Conservation (phyloP, 345 rosid genomes). For the Brassica juncea region DNA sequence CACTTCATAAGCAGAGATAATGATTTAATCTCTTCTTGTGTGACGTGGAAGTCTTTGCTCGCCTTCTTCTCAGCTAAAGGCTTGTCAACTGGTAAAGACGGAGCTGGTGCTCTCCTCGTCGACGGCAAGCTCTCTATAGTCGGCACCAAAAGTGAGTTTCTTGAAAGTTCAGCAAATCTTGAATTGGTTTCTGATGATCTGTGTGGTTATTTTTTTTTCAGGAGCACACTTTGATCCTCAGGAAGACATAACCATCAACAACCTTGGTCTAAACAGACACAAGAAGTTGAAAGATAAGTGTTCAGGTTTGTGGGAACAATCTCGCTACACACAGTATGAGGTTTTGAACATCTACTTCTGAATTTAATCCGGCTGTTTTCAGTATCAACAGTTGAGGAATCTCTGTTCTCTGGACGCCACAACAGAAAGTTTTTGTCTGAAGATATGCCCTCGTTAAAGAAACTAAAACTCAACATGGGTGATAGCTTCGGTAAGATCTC, state of each 20-base stretch:
- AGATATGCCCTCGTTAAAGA: constrained; percentile 50
- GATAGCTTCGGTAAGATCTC: constrained; percentile 11
- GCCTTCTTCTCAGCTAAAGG: constrained; percentile 79
- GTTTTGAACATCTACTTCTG: neutral
- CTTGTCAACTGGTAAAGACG: constrained; percentile 62
- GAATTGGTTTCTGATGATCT: neutral
- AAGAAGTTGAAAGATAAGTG: constrained; percentile 49
- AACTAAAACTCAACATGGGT: constrained; percentile 43
- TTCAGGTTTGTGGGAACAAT: constrained; percentile 40
- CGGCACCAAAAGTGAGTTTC: constrained; percentile 66
- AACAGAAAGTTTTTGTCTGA: constrained; percentile 60
- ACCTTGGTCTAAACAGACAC: constrained; percentile 30
- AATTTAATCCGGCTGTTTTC: neutral
- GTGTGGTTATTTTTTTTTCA: neutral
- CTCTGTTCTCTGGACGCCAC: neutral
- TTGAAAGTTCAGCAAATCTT: constrained; percentile 3
- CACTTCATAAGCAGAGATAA: constrained; percentile 79
- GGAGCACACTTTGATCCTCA: constrained; percentile 31
- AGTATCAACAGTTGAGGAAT: neutral
- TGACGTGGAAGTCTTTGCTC: constrained; percentile 80
- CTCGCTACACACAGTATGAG: neutral
- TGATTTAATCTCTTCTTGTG: constrained; percentile 63
- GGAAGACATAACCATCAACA: constrained; percentile 17
- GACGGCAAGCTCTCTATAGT: constrained; percentile 65
- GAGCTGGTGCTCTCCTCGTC: constrained; percentile 56